Evolutionary conservation across 768 basidiomycete species (phyloP), one percentile per base, ranked within the genome.

Genomic region (Tylopilus subfusipes): DNA sequence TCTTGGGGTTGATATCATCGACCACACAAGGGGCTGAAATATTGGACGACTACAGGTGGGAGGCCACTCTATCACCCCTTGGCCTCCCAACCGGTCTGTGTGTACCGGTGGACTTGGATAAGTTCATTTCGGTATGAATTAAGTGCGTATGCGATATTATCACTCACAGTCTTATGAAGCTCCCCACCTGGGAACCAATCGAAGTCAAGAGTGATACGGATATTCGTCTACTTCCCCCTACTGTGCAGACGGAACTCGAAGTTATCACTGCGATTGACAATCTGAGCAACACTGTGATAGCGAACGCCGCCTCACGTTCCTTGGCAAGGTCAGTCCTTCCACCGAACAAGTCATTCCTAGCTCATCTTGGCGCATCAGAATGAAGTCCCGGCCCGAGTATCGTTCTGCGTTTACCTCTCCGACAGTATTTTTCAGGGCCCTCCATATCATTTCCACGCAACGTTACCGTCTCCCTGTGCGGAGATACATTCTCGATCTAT

Each of bases 21-120:
- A 98, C 96, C 0, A 80, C 84, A 2, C 87, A 93, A 74, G 97
- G 97, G 2, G 88, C 93, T 3, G 96, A 98, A 70, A 86, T 98
- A 49, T 72, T 99, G 27, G 90, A 92, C 48, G 96, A 98, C 63
- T 90, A 87, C 64, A 80, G 85, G 10, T 99, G 97, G 97, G 88
- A 95, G 58, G 87, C 95, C 12, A 93, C 93, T 16, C 72, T 90
- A 27, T 89, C 89, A 5, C 89, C 95, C 0, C 73, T 95, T 13
- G 94, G 93, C 3, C 67, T 84, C 48, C 89, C 94, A 3, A 97
- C 92, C 1, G 96, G 97, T 8, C 69, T 98, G 27, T 98, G 96
- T 62, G 79, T 98, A 50, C 97, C 97, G 0, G 73, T 81, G n/a
- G 86, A 96, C 56, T 73, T 97, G 42, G 81, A 85, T 12, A 81